Evolutionary conservation across 1,284 basidiomycete genomes (phyloP), one percentile per base, ranked within the genome.

Genomic region (Golubevia sp.): DNA sequence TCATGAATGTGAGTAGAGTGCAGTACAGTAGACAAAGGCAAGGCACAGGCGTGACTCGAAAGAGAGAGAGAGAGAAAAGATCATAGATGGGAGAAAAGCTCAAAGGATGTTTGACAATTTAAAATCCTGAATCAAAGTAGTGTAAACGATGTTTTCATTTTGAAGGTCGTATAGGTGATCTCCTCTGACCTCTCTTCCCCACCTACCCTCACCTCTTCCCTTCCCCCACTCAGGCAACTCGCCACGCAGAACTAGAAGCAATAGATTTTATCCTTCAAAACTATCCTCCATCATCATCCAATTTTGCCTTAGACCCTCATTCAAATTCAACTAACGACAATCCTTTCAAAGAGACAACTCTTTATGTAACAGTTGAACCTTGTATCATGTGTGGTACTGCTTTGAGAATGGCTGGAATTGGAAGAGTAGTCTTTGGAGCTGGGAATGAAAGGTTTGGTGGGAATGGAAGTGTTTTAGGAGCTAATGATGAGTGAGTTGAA

Each of bases 351-450:
- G 86, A 88, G 13, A 95, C 93, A 23, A 93, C 90, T 1, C 89
- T 99, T 20, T 99, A 99, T 83, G 97, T 99, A 59, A 99, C 97
- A 0, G 95, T 99, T 59, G 97, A 99, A 85, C 97, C 97, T 0
- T 99, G 97, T 84, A 93, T 99, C 79, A 99, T 99, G 97, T 99
- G 97, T 74, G 93, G 94, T 3, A 93, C 92, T 26, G 97, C 96
- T 3, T 87, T 99, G 54, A 88, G 96, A 56, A 96, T 99, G 85
- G 86, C 96, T 65, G 95, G 96, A 5, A 94, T 99, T 77, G 89
- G 90, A 62, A 88, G 91, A 63, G 96, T 98, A 1, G 92, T 91
- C 63, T 98, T 93, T 82, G 97, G 97, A 0, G 97, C 93, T 75
- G 92, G 90, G 20, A 99, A 99, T 83, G 96, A 98, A 74, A 88